These are phyloP conservation scores for Neotropicomus parvogracilis DNA, from an alignment of 1,284 basidiomycete genomes.

Conservation along the genomic window DNA sequence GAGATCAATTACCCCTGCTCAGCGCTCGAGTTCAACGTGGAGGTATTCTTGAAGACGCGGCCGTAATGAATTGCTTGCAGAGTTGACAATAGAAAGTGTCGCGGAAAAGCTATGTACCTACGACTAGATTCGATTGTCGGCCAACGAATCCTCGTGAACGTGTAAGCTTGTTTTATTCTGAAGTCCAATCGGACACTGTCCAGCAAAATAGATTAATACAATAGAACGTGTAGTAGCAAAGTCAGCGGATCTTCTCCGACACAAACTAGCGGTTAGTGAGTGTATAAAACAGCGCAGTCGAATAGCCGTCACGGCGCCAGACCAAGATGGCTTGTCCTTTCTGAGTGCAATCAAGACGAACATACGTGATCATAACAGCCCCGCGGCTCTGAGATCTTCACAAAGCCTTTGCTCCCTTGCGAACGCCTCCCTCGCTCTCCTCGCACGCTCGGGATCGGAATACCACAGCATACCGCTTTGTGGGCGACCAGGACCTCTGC, in stretches of 20 bases:
- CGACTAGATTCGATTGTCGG: conserved; percentile 1
- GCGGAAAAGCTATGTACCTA: conserved; percentile 2
- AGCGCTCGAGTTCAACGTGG: conserved; percentile 89
- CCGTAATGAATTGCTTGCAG: conserved; percentile 38
- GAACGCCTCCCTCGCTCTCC: conserved; percentile 45
- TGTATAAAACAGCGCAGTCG: conserved; percentile 16
- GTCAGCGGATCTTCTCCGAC: conserved; percentile 7
- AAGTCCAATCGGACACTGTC: background rate
- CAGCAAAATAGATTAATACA: conserved; percentile 13
- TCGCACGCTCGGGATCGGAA: conserved; percentile 44
- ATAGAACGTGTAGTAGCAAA: conserved; percentile 9
- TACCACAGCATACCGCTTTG: conserved; percentile 28
- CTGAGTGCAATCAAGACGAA: conserved; percentile 4
- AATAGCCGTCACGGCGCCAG: background rate
- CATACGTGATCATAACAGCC: conserved; percentile 45
- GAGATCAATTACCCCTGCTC: conserved; percentile 96
- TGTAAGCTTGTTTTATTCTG: background rate
- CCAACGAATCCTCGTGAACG: background rate
- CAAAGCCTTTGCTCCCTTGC: conserved; percentile 43
- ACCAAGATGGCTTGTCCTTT: background rate
- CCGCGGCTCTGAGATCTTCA: conserved; percentile 60
- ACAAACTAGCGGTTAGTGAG: conserved; percentile 19
- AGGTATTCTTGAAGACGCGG: conserved; percentile 79
- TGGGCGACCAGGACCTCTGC: conserved; percentile 3
- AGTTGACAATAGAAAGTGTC: background rate